Evolutionary conservation across 495 filamentous ascomycete species (phyloP), one percentile per base, ranked within the genome.

Genomic region (Coniosporium apollinis): DNA sequence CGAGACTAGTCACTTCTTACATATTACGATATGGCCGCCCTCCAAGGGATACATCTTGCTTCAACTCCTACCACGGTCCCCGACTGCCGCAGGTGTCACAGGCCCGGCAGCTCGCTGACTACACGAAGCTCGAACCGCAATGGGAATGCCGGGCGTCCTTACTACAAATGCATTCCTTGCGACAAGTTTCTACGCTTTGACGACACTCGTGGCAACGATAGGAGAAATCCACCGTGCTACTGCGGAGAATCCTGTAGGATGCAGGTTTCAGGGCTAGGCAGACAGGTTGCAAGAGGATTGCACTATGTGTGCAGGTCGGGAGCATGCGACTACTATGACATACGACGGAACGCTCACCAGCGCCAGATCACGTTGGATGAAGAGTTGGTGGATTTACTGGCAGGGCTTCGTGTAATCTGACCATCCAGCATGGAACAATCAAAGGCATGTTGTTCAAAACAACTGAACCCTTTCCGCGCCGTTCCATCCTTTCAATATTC

Each of bases 241-340:
- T 36, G 34, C 22, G 20, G 26, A 4, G 5, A 14, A 24, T 4
- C 20, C 13, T n/a, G 19, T 21, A 16, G 22, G 8, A 16, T 19
- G 14, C 34, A 36, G 22, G 34, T 36, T 31, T 16, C 34, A 15
- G 34, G 34, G 3, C 15, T 10, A 13, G 11, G 17, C 9, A 36
- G 26, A 22, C 13, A 20, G 5, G 22, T 14, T 10, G 18, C 34
- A 8, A 3, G 34, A 36, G 34, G 5, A 19, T 28, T 36, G 19
- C 34, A 36, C 13, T 36, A 3, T 21, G 34, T 36, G 4, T 36
- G 34, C 22, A 33, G 34, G 16, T 20, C 13, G 13, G 34, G 34
- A 4, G 13, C 11, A 24, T 36, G 19, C 18, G 22, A 36, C 20
- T 28, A 3, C 19, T 36, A 36, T 13, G 24, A 13, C 13, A 26